These are phyloP conservation scores for Lipomyces spencermartinsiae DNA, from an alignment of 805 yeast genomes.

Conservation along the genomic window DNA sequence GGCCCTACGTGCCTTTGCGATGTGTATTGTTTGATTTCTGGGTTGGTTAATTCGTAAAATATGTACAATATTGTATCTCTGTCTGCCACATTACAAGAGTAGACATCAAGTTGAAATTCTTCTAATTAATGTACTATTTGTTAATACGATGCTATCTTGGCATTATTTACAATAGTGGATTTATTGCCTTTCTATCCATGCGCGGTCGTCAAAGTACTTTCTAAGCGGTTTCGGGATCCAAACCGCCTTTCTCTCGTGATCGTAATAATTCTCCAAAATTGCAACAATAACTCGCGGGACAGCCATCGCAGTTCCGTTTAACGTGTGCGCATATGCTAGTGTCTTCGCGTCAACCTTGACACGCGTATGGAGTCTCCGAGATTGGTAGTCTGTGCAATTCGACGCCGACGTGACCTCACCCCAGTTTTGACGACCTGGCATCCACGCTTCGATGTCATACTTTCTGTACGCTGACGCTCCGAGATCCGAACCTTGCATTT, in stretches of 20 bases:
- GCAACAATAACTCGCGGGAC: conserved; percentile 91
- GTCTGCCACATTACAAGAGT: not conserved
- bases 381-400: conserved; percentile 89
- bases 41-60: not conserved
- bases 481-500: conserved; percentile 88
- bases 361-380: conserved; percentile 78
- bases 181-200: conserved; percentile 42
- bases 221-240: conserved; percentile 71
- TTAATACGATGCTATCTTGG: not conserved
- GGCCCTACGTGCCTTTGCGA: not conserved
- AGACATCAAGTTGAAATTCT: not conserved
- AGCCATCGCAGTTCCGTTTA: conserved; percentile 96
- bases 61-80: not conserved
- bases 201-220: conserved; percentile 73
- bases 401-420: conserved; percentile 93
- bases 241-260: conserved; percentile 60
- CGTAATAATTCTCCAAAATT: conserved; percentile 83
- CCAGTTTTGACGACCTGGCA: conserved; percentile 95
- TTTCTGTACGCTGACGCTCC: conserved; percentile 94
- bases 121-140: not conserved
- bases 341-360: conserved; percentile 50
- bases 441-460: conserved; percentile 95
- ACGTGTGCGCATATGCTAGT: conserved; percentile 68
- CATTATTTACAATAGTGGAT: not conserved
- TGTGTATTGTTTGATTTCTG: not conserved